A percentile compares a stretch with the other conserved stretches of the same genome.
phyloP scores from a whole-genome alignment of 305 asterid species.

The Ilex paraguariensis region DNA sequence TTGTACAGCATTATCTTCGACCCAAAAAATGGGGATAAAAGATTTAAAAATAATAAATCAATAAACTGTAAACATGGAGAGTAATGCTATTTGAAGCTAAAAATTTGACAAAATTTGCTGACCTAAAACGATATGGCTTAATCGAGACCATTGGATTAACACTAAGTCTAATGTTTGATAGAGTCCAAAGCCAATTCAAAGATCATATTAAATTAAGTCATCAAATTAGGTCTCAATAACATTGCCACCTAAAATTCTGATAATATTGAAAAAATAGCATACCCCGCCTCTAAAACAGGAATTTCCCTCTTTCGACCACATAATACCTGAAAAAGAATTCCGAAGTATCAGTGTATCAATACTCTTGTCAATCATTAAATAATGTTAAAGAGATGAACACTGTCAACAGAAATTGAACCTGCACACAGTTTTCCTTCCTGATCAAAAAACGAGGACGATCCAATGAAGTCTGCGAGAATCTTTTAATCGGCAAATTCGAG shows the following conservation, averaged over 20 bases:
- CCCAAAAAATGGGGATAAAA: too few relatives aligned
- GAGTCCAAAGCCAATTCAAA: not conserved
- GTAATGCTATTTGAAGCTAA: too few relatives aligned
- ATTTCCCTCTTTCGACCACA: conserved; percentile 54
- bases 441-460: conserved; percentile 20
- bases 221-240: not conserved
- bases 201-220: not conserved
- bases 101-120: too few relatives aligned
- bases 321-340: conserved; percentile 42
- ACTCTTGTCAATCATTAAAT: conserved; percentile 1
- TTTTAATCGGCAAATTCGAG: conserved; percentile 26
- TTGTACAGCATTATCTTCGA: too few relatives aligned
- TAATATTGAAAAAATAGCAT: conserved; percentile 16
- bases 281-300: conserved; percentile 71
- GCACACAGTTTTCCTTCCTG: conserved; percentile 31
- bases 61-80: too few relatives aligned
- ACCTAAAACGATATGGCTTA: too few relatives aligned
- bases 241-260: not conserved
- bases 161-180: too few relatives aligned
- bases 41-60: too few relatives aligned
- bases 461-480: conserved; percentile 25
- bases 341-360: conserved; percentile 10
- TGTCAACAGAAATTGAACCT: conserved; percentile 32
- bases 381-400: conserved; percentile 7
- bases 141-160: too few relatives aligned